Base-by-base conservation (phyloP, 495 filamentous ascomycete species). In the Monascus purpureus region DNA sequence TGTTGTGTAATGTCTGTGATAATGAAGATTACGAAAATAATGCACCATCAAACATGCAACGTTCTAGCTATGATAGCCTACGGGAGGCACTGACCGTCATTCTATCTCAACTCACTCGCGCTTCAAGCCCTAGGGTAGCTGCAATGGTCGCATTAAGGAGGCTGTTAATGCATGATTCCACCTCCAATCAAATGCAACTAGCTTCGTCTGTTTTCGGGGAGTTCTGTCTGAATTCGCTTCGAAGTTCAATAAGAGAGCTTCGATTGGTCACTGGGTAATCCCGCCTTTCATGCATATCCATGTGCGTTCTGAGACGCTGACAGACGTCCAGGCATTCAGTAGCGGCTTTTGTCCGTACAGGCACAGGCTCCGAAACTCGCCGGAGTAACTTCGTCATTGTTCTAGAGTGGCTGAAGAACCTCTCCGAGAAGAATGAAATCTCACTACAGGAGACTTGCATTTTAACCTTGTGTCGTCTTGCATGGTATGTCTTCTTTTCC, bases 171-270 rank as follows among this genome's bases (percentile, higher is more conserved):
- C 84, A 92, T 53, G 73, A 71, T 0, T 49, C 53, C 2, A 57
- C 65, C 34, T 28, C 53, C 5, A 53, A 59, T 8, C 61, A 80
- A 35, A 53, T 88, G 35, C 71, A 85, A 38, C 53, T 95, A 2
- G 67, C 71, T 24, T 58, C 45, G 4, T 84, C 80, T 6, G 37
- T 52, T 1, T 59, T 80, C 25, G 86, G 83, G 0, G 74, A 84
- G 44, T 85, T 82, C 67, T 90, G 83, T 45, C 50, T 96, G 1
- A 67, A 75, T 35, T 83, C 80, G 2, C 57, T 93, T 13, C 70
- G 72, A 29, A 93, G 86, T 47, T 88, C 87, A 5, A 52, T 80
- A 14, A 72, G 90, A 46, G 90, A 96, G 46, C 60, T 96, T 30
- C 76, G 90, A 8, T 68, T 94, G 46, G 80, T 78, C 16, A 80